A percentile compares a stretch with the other conserved stretches of the same genome.
These are phyloP conservation scores for Stachybotrys chlorohalonatus DNA, from an alignment of 2,329 filamentous ascomycete species.

Conservation along the genomic window DNA sequence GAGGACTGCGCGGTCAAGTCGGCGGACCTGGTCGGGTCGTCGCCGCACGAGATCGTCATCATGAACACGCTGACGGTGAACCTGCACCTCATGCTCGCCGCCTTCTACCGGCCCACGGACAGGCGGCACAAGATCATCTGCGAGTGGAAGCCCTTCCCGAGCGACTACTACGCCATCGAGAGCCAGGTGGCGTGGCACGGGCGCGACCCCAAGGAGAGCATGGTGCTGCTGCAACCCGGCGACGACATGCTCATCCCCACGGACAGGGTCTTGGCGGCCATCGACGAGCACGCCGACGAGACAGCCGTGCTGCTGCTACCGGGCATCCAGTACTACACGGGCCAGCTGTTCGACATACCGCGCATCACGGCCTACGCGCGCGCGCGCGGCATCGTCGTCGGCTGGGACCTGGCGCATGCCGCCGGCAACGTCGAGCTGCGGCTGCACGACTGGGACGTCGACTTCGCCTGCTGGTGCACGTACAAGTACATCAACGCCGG, in stretches of 20 bases:
- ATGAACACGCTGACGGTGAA: slow-evolving; percentile 86
- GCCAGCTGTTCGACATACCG: slow-evolving; percentile 77
- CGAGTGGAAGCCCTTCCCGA: slow-evolving; percentile 87
- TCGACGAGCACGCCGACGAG: slow-evolving; percentile 63
- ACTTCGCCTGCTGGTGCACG: slow-evolving; percentile 88
- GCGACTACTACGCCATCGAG: slow-evolving; percentile 77
- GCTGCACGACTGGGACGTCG: slow-evolving; percentile 82
- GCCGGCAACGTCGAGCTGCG: slow-evolving; percentile 72
- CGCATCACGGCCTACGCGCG: slow-evolving; percentile 72
- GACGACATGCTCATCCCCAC: slow-evolving; percentile 56
- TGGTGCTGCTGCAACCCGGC: slow-evolving; percentile 65
- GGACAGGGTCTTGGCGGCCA: slow-evolving; percentile 59
- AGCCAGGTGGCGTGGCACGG: slow-evolving; percentile 70
- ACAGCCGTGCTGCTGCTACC: slow-evolving; percentile 74
- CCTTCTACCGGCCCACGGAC: slow-evolving; percentile 67
- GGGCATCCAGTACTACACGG: slow-evolving; percentile 87
- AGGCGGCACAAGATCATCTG: slow-evolving; percentile 68
- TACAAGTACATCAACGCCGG: slow-evolving; percentile 93
- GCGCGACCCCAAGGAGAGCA: slow-evolving; percentile 54
- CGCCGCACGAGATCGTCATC: slow-evolving; percentile 64
- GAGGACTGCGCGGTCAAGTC: slow-evolving; percentile 63
- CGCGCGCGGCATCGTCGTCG: slow-evolving; percentile 60
- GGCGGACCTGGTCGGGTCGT: slow-evolving; percentile 66
- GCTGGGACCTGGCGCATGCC: slow-evolving; percentile 85
- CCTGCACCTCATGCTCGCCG: slow-evolving; percentile 72